Conservation (phyloP, 768 basidiomycete species). For the Clavulina sp. region DNA sequence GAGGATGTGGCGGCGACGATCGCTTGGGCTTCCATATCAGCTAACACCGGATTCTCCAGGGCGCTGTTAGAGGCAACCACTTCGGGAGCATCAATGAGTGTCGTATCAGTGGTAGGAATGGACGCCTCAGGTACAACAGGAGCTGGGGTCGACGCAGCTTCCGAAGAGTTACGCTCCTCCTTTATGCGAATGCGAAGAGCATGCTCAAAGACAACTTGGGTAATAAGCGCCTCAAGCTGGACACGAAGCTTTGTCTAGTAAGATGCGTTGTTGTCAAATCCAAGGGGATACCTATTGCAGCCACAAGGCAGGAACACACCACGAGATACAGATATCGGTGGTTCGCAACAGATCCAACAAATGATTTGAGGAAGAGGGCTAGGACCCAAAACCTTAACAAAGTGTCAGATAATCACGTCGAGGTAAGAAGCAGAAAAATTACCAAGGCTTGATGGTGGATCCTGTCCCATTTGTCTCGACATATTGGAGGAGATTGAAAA, state of each 20-base stretch:
- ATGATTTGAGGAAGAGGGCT: conserved; percentile 16
- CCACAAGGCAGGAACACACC: neutral
- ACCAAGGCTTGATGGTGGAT: neutral
- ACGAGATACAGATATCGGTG: conserved; percentile 37
- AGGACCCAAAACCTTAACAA: conserved; percentile 32
- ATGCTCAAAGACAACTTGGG: conserved; percentile 66
- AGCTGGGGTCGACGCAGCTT: conserved; percentile 2
- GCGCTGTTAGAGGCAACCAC: conserved; percentile 6
- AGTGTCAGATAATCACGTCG: too few relatives aligned
- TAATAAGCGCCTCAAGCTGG: conserved; percentile 33
- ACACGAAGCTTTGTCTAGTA: conserved; percentile 26
- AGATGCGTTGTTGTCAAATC: neutral
- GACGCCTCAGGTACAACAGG: neutral
- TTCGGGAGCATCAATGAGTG: conserved; percentile 4
- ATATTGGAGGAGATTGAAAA: too few relatives aligned
- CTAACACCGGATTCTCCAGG: too few relatives aligned
- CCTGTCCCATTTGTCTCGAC: neutral
- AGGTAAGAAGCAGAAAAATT: too few relatives aligned
- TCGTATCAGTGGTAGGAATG: neutral
- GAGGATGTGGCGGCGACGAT: too few relatives aligned
- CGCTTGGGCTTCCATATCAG: too few relatives aligned
- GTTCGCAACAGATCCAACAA: conserved; percentile 22
- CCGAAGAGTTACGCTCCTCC: too few relatives aligned
- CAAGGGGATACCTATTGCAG: neutral
- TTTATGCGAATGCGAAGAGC: conserved; percentile 55